A percentile compares a stretch with the other conserved stretches of the same genome.
These are phyloP conservation scores for Podospora australis DNA, from an alignment of 495 filamentous ascomycete species.

Conservation along the genomic window DNA sequence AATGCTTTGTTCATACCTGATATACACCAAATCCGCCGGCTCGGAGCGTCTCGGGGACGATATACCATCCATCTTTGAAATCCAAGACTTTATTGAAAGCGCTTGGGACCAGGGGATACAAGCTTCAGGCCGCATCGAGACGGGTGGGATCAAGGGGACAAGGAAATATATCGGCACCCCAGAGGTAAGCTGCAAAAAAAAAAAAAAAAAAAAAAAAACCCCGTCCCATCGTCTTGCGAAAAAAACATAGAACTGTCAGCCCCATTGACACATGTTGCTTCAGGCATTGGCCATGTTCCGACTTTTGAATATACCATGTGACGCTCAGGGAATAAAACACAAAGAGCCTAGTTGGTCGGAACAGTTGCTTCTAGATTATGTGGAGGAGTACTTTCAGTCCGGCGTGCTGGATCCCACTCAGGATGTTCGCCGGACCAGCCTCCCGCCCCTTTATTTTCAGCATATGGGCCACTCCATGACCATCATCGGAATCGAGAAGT, in stretches of 20 bases:
- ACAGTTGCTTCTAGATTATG: conserved; percentile 50
- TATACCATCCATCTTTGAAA: conserved; percentile 71
- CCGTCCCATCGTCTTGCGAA: too few species aligned
- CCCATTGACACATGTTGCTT: too few species aligned
- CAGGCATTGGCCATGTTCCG: conserved; percentile 76
- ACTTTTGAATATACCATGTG: conserved; percentile 54
- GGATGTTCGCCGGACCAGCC: conserved; percentile 59
- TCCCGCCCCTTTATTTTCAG: conserved; percentile 89
- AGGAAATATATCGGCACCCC: conserved; percentile 95
- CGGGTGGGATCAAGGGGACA: conserved; percentile 79
- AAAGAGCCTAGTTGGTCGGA: conserved; percentile 27
- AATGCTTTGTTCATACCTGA: conserved; percentile 79
- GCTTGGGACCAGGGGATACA: conserved; percentile 91
- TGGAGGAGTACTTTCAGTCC: conserved; percentile 68
- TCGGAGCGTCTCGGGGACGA: conserved; percentile 51
- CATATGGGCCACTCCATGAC: conserved; percentile 90
- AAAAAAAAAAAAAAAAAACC: too few species aligned
- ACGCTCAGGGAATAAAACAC: conserved; percentile 32
- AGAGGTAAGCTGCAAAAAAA: too few species aligned
- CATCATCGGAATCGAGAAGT: conserved; percentile 77
- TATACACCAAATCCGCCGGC: conserved; percentile 50
- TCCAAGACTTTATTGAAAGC: conserved; percentile 84
- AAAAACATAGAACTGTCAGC: too few species aligned
- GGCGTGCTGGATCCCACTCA: conserved; percentile 31
- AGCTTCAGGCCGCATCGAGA: conserved; percentile 63